These are phyloP conservation scores for Limnanthes douglasii DNA, from an alignment of 345 rosid genomes.

Conservation along the genomic window DNA sequence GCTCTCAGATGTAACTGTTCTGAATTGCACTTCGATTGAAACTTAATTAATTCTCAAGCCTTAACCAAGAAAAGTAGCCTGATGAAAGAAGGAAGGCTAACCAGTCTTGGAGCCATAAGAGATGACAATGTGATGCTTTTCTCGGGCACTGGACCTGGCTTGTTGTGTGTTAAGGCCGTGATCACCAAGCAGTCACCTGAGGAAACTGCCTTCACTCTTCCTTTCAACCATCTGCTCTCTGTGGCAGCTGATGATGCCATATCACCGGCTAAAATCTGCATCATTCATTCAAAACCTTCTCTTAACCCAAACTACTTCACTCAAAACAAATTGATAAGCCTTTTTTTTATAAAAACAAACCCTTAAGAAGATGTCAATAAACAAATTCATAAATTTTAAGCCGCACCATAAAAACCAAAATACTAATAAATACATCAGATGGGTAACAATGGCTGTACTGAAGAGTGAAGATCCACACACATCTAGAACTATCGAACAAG, in stretches of 20 bases:
- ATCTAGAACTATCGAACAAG: neutral
- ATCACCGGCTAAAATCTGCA: conserved; percentile 20
- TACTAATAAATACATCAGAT: too few species aligned
- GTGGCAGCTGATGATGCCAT: conserved; percentile 26
- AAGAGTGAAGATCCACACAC: neutral
- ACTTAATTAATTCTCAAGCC: too few species aligned
- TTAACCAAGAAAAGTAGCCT: neutral
- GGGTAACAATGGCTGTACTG: conserved; percentile 1
- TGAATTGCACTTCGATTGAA: too few species aligned
- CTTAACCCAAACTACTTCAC: neutral
- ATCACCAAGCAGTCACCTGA: conserved; percentile 84
- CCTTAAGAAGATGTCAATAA: neutral
- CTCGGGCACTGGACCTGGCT: conserved; percentile 68
- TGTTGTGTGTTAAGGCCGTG: conserved; percentile 37
- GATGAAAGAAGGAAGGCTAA: conserved; percentile 9
- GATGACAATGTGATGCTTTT: conserved; percentile 70
- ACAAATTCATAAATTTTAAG: neutral
- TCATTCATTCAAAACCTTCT: neutral
- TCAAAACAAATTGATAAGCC: neutral
- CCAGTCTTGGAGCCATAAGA: conserved; percentile 77
- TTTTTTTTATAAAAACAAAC: neutral
- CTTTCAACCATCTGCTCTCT: conserved; percentile 42
- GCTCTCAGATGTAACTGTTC: too few species aligned
- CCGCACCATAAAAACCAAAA: neutral
- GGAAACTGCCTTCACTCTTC: conserved; percentile 71